These are phyloP conservation scores for Torulaspora gathmanii DNA, from an alignment of 805 yeast genomes.

Conservation along the genomic window DNA sequence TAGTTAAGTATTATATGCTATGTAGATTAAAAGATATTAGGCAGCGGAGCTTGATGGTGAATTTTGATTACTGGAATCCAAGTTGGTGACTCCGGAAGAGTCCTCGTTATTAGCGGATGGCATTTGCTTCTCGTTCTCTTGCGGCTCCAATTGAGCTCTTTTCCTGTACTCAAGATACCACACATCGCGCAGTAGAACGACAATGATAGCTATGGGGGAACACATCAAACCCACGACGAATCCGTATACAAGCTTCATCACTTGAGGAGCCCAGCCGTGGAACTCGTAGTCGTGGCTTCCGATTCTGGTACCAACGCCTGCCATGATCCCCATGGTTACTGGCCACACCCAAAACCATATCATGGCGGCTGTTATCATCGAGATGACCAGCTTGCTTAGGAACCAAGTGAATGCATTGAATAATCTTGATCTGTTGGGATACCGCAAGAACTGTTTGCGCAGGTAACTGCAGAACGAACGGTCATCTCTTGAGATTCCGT, in stretches of 20 bases:
- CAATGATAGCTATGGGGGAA: conserved; percentile 19
- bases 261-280: conserved; percentile 24
- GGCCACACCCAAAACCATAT: conserved; percentile 28
- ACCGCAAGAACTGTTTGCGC: conserved; percentile 8
- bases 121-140: not conserved
- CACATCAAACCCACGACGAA: conserved; percentile 19
- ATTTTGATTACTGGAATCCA: not conserved
- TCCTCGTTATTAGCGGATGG: not conserved
- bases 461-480: conserved; percentile 7
- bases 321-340: conserved; percentile 26
- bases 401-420: conserved; percentile 19
- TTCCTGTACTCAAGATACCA: conserved; percentile 10
- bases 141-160: not conserved
- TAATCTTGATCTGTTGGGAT: conserved; percentile 12
- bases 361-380: conserved; percentile 14
- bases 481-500: conserved; percentile 11
- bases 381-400: conserved; percentile 17
- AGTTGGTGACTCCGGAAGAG: not conserved
- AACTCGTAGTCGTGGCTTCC: conserved; percentile 20
- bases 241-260: conserved; percentile 22
- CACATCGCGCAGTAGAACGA: conserved; percentile 18
- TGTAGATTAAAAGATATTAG: not conserved
- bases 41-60: not conserved
- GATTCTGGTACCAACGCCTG: conserved; percentile 19
- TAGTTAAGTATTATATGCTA: not conserved